These are phyloP conservation scores for Cupressus sempervirens DNA, from an alignment of 75 land plant genomes.

Conservation along the genomic window DNA sequence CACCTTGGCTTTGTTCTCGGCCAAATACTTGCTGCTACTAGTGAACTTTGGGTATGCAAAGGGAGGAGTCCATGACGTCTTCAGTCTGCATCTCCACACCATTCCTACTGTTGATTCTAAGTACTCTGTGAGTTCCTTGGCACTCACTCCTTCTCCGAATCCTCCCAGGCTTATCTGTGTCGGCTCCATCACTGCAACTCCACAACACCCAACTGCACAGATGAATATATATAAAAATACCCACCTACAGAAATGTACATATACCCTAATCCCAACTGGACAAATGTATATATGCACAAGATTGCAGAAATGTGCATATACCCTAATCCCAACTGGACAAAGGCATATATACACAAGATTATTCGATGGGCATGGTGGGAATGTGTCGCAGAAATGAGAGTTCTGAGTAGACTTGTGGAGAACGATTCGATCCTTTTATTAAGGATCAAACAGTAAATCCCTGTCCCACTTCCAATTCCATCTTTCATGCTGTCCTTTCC, in stretches of 20 bases:
- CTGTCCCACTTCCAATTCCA: too few relatives aligned
- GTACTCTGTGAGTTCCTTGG: conserved; percentile 40
- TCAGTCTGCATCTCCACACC: conserved; percentile 74
- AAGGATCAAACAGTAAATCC: too few relatives aligned
- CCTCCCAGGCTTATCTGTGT: conserved; percentile 81
- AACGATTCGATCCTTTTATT: too few relatives aligned
- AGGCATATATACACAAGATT: too few relatives aligned
- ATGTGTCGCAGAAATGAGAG: too few relatives aligned
- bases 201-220: not conserved
- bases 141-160: conserved; percentile 35
- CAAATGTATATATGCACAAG: not conserved
- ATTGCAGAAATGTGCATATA: not conserved
- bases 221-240: not conserved
- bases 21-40: not conserved
- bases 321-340: not conserved
- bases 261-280: not conserved
- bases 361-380: too few relatives aligned
- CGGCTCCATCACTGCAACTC: conserved; percentile 16
- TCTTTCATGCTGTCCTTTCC: too few relatives aligned
- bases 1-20: conserved; percentile 16
- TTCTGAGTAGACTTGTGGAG: too few relatives aligned
- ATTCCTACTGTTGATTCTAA: conserved; percentile 49
- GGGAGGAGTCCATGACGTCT: conserved; percentile 63
- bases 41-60: conserved; percentile 40
- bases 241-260: not conserved